phyloP scores from a whole-genome alignment of 345 rosid genomes.

The Kandelia obovata region DNA sequence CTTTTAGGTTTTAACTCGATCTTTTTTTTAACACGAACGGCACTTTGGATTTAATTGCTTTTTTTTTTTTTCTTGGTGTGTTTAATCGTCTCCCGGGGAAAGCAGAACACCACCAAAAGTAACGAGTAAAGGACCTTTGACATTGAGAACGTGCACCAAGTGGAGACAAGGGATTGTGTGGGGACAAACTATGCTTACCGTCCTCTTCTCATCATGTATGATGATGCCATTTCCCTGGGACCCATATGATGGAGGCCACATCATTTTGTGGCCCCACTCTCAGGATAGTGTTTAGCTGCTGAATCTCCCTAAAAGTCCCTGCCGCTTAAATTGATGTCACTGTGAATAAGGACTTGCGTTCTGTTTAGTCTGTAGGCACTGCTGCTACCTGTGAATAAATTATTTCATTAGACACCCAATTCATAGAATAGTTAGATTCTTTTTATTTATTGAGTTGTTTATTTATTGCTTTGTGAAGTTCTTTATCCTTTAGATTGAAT shows the following conservation, averaged over 20 bases:
- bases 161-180: conserved; percentile 20
- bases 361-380: too few relatives aligned
- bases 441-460: too few relatives aligned
- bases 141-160: conserved; percentile 15
- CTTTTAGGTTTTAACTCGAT: too few relatives aligned
- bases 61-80: background rate
- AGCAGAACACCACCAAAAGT: background rate
- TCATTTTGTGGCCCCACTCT: conserved; percentile 23
- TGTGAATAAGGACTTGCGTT: too few relatives aligned
- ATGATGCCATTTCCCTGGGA: conserved; percentile 21
- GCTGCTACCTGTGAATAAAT: too few relatives aligned
- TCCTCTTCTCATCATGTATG: conserved; percentile 14
- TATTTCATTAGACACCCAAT: too few relatives aligned
- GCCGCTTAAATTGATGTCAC: background rate
- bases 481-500: too few relatives aligned
- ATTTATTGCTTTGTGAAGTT: too few relatives aligned
- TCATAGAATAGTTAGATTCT: too few relatives aligned
- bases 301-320: background rate
- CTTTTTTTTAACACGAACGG: too few relatives aligned
- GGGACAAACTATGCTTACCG: conserved; percentile 15
- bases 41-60: too few relatives aligned
- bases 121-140: conserved; percentile 4
- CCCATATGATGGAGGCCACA: conserved; percentile 23
- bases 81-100: conserved; percentile 10
- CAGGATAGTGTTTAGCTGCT: background rate